These are phyloP conservation scores for Suillus plorans DNA, from an alignment of 768 basidiomycete genomes.

Conservation along the genomic window DNA sequence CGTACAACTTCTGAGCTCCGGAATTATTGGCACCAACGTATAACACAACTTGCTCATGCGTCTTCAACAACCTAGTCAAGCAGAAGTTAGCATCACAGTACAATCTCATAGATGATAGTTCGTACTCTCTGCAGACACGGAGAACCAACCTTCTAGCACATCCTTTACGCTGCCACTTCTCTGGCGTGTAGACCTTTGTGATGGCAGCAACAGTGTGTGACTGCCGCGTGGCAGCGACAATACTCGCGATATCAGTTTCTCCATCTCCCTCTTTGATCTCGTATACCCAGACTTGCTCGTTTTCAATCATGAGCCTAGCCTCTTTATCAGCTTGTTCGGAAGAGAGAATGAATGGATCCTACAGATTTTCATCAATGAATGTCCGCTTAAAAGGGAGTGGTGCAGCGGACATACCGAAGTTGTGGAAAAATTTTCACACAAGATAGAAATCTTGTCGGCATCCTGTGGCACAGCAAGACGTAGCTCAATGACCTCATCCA, in stretches of 20 bases:
- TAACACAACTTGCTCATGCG: slow-evolving; percentile 46
- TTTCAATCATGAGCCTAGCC: slow-evolving; percentile 46
- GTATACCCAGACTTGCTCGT: slow-evolving; percentile 54
- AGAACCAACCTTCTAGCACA: slow-evolving; percentile 54
- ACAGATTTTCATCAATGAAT: slow-evolving; percentile 31
- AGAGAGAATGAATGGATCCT: slow-evolving; percentile 38
- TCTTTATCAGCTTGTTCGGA: slow-evolving; percentile 41
- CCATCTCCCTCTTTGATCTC: slow-evolving; percentile 34
- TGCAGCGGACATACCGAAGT: slow-evolving; percentile 43
- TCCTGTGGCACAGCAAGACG: slow-evolving; percentile 41
- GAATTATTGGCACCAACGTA: slow-evolving; percentile 54
- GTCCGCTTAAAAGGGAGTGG: slow-evolving; percentile 3
- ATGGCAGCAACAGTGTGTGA: slow-evolving; percentile 50
- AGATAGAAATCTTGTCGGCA: slow-evolving; percentile 37
- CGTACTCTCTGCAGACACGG: slow-evolving; percentile 44
- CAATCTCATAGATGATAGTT: slow-evolving; percentile 1
- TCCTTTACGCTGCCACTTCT: slow-evolving; percentile 43
- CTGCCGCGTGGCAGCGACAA: slow-evolving; percentile 58
- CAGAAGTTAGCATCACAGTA: slow-evolving; percentile 12
- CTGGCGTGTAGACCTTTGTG: slow-evolving; percentile 57
- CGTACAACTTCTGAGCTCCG: slow-evolving; percentile 52
- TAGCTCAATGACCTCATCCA: slow-evolving; percentile 33
- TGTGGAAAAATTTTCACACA: slow-evolving; percentile 53
- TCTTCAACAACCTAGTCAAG: slow-evolving; percentile 38
- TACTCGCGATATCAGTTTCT: slow-evolving; percentile 35